Percentiles rank a stretch among this genome's conserved stretches.
Evolutionary conservation across 768 basidiomycete species (phyloP).

Genomic region (Leccinum sublutescens): DNA sequence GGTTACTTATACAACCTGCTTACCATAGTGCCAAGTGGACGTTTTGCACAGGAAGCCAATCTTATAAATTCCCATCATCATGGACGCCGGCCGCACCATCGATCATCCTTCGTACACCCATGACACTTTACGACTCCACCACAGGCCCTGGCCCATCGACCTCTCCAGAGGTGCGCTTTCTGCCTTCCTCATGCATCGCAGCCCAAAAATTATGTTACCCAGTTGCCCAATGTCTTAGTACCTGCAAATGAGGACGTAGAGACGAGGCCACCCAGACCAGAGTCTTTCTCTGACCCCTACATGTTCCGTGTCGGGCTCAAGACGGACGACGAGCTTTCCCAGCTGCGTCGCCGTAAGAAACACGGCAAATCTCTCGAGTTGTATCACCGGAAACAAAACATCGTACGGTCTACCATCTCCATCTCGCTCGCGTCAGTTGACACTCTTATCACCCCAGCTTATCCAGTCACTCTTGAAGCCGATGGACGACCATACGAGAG

Average conservation of each 20-base stretch:
- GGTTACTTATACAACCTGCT: no score
- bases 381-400: constrained; percentile 72
- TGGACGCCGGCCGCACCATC: no score
- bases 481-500: constrained; percentile 84
- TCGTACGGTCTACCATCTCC: constrained; percentile 40
- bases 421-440: background rate
- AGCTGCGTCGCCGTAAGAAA: constrained; percentile 54
- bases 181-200: background rate
- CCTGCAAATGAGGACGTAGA: constrained; percentile 32
- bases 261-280: constrained; percentile 34
- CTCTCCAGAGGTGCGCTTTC: constrained; percentile 8
- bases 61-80: no score
- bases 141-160: constrained; percentile 16
- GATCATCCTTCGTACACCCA: background rate
- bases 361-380: constrained; percentile 61
- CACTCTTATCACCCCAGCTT: constrained; percentile 48
- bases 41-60: no score
- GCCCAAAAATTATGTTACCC: background rate
- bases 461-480: constrained; percentile 82
- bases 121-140: constrained; percentile 7
- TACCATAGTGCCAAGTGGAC: no score
- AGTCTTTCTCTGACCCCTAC: constrained; percentile 58
- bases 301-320: constrained; percentile 59
- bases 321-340: constrained; percentile 58
- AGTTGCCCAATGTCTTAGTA: constrained; percentile 1